These are phyloP conservation scores for Russula compacta DNA, from an alignment of 768 basidiomycete species.

Conservation along the genomic window DNA sequence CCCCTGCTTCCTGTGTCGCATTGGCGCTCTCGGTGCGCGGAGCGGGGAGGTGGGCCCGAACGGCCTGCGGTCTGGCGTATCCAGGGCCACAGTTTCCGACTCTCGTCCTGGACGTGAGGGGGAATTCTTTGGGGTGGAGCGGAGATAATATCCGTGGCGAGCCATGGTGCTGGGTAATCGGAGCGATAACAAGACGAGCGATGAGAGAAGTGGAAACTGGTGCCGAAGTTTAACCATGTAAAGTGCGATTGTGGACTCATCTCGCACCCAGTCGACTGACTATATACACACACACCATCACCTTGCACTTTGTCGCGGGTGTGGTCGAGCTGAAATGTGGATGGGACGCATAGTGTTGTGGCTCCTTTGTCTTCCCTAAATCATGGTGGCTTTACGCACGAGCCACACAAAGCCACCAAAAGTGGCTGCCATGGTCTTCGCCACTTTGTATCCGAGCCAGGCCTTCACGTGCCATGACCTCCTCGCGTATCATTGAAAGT, in stretches of 20 bases:
- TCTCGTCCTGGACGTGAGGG: too few species aligned
- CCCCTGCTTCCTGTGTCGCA: background rate
- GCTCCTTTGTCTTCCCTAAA: background rate
- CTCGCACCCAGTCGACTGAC: background rate
- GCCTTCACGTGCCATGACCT: too few species aligned
- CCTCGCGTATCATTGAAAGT: too few species aligned
- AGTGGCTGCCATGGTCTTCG: background rate
- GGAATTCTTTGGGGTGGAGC: background rate
- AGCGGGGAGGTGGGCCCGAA: background rate
- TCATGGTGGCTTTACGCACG: background rate
- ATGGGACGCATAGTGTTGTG: background rate
- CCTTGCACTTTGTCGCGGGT: background rate
- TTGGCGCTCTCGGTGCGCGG: background rate
- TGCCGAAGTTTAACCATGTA: background rate
- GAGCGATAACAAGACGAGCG: background rate
- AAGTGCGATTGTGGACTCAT: background rate
- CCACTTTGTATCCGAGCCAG: background rate
- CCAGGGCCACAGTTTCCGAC: background rate
- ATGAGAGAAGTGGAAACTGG: background rate
- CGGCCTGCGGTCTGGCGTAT: background rate
- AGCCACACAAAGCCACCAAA: background rate
- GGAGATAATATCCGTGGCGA: slow-evolving; percentile 1
- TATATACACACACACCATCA: background rate
- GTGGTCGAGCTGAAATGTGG: background rate
- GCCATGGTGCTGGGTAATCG: background rate